Evolutionary conservation across 352 stramenopile species (phyloP).

Genomic region (Phytophthora sp.): DNA sequence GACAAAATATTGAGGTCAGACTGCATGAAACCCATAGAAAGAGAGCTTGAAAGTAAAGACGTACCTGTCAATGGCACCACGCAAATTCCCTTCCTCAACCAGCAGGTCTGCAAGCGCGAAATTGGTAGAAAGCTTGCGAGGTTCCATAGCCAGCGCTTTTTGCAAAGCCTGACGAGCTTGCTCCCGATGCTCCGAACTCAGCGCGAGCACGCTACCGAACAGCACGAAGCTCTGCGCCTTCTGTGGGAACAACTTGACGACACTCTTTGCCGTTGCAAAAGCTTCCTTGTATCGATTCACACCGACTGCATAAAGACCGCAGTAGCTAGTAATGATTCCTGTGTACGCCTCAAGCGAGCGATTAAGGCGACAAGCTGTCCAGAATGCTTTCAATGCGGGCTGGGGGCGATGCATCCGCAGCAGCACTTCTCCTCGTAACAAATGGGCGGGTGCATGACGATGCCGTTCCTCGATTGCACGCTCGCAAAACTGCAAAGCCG

Average conservation of each 20-base stretch:
- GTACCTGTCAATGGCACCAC: slow-evolving; percentile 65
- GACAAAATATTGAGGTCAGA: background rate
- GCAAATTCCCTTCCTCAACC: slow-evolving; percentile 59
- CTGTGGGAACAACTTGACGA: slow-evolving; percentile 73
- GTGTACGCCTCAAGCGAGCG: slow-evolving; percentile 72
- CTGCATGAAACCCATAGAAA: background rate
- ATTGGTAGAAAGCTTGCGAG: slow-evolving; percentile 59
- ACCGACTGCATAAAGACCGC: slow-evolving; percentile 63
- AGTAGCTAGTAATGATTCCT: slow-evolving; percentile 79
- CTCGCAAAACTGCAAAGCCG: slow-evolving; percentile 75
- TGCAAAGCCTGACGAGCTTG: slow-evolving; percentile 67
- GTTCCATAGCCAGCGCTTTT: slow-evolving; percentile 66
- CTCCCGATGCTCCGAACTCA: slow-evolving; percentile 63
- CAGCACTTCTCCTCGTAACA: slow-evolving; percentile 65
- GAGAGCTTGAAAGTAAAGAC: background rate
- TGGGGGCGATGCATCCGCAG: slow-evolving; percentile 69
- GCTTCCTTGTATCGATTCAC: slow-evolving; percentile 81
- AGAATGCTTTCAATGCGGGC: slow-evolving; percentile 69
- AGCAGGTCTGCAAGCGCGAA: slow-evolving; percentile 79
- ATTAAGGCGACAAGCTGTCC: slow-evolving; percentile 61
- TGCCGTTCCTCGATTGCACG: slow-evolving; percentile 53
- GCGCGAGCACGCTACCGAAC: slow-evolving; percentile 76
- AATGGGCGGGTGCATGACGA: slow-evolving; percentile 55
- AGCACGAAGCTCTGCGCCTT: slow-evolving; percentile 75
- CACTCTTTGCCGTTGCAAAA: slow-evolving; percentile 64